Evolutionary conservation across 2,329 filamentous ascomycete species (phyloP), one percentile per base, ranked within the genome.

Genomic region (Dactylellina sp.): DNA sequence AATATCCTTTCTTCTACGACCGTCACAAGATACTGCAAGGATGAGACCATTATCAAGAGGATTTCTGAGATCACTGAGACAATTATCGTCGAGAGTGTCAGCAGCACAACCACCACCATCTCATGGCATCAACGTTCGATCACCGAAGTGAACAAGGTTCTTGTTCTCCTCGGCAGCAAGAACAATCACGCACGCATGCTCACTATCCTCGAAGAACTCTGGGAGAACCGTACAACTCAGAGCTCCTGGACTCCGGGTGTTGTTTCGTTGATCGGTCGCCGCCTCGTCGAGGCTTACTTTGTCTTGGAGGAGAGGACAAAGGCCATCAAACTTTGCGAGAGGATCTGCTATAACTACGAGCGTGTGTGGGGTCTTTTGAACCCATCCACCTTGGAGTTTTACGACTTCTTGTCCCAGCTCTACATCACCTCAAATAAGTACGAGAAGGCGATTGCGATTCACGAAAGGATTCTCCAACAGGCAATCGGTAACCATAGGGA

Each of bases 301-400:
- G 82, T 84, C 44, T 82, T 83, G 32, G 82, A 82, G 42, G 80
- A 83, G 49, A 81, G 83, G 47, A 79, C 82, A 72, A 80, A 80
- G 1, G 81, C 83, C 9, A 81, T 83, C 44, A 81, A 81, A 56
- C 82, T 86, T 1, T 84, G 82, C 78, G 85, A 85, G 77, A 84
- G 85, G 77, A 85, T 86, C 65, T 83, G 83, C 40, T 86, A 86
- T 81, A 86, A 86, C 77, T 81, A 86, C 75, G 83, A 84, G 9
- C 84, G 85, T 20, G 84, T 84, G 4, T 84, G 84, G 79, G 85
- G 85, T 2, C 81, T 82, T 28, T 81, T 82, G 7, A 82, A 85
- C 47, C 81, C 81, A 0, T 80, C 83, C 25, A 85, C 84, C 0
- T 78, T 86, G 59, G 83, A 85, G 61, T 83, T 84, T 76, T 84